Evolutionary conservation across 257 asterid species (phyloP).

Genomic region (Forsythia viridissima): DNA sequence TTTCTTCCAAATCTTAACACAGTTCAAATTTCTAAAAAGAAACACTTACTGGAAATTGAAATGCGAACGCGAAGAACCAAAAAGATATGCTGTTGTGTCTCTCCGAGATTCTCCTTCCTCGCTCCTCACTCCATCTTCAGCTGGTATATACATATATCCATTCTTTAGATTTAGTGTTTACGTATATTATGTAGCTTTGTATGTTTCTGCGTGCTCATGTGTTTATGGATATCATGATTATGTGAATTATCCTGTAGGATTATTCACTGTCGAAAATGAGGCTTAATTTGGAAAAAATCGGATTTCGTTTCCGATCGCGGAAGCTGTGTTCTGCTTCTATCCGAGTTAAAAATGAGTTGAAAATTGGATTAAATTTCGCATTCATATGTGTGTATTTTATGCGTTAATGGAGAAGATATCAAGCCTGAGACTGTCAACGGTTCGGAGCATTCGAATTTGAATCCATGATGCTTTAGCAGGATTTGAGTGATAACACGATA

Average conservation of each 20-base stretch:
- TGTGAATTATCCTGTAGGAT: not conserved
- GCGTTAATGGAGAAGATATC: not conserved
- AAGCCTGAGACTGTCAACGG: not conserved
- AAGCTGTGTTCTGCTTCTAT: slow-evolving; percentile 1
- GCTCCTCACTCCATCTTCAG: slow-evolving; percentile 62
- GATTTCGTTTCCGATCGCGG: not conserved
- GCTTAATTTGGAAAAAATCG: slow-evolving; percentile 12
- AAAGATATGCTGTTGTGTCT: slow-evolving; percentile 70
- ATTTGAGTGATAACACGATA: slow-evolving; percentile 9
- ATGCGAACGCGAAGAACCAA: slow-evolving; percentile 67
- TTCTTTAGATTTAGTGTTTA: not conserved
- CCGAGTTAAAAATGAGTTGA: not conserved
- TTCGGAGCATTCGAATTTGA: slow-evolving; percentile 9
- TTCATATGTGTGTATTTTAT: not conserved
- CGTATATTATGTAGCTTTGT: not conserved
- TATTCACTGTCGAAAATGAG: not conserved
- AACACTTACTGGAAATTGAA: slow-evolving; percentile 16
- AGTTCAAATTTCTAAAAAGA: not conserved
- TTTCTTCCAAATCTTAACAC: not conserved
- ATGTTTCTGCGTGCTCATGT: not conserved
- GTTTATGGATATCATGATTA: not conserved
- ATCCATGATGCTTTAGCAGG: slow-evolving; percentile 15
- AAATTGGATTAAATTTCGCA: not conserved
- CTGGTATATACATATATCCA: slow-evolving; percentile 45
- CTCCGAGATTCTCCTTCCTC: slow-evolving; percentile 57